Percentiles rank a stretch among this genome's conserved stretches.
Evolutionary conservation across 176 grass and related monocot genomes (phyloP).

Genomic region (Themeda triandra): DNA sequence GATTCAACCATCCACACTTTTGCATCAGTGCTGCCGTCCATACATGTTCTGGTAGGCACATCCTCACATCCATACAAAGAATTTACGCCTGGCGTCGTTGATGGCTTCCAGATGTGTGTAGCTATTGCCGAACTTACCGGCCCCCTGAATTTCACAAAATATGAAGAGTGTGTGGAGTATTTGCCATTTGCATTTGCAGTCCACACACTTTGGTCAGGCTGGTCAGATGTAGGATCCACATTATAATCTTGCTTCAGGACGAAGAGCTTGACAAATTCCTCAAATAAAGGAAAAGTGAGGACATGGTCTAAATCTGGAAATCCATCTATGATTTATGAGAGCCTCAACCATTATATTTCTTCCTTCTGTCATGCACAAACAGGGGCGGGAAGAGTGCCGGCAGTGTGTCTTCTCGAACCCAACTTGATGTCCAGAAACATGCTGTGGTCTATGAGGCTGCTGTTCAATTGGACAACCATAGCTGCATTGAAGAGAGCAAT

Average conservation of each 20-base stretch:
- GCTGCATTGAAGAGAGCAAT: neutral
- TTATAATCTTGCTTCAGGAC: neutral
- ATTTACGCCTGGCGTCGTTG: neutral
- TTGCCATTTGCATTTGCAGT: neutral
- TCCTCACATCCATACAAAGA: neutral
- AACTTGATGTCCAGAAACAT: neutral
- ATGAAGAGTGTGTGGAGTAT: neutral
- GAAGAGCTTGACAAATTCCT: neutral
- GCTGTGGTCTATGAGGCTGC: neutral
- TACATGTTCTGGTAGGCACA: neutral
- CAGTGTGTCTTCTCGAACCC: neutral
- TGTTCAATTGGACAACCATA: neutral
- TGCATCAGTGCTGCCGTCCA: neutral
- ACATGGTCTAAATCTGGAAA: neutral
- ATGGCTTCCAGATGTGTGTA: neutral
- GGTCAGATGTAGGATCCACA: neutral
- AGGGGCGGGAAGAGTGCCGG: neutral
- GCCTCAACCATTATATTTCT: neutral
- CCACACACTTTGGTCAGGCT: neutral
- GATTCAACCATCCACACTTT: neutral
- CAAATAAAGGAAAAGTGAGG: neutral
- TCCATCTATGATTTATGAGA: neutral
- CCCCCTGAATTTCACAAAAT: neutral
- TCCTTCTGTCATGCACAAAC: neutral
- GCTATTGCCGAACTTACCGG: neutral